These are phyloP conservation scores for Paecilomyces dactylethromorphus DNA, from an alignment of 2,329 filamentous ascomycete species.

Conservation along the genomic window DNA sequence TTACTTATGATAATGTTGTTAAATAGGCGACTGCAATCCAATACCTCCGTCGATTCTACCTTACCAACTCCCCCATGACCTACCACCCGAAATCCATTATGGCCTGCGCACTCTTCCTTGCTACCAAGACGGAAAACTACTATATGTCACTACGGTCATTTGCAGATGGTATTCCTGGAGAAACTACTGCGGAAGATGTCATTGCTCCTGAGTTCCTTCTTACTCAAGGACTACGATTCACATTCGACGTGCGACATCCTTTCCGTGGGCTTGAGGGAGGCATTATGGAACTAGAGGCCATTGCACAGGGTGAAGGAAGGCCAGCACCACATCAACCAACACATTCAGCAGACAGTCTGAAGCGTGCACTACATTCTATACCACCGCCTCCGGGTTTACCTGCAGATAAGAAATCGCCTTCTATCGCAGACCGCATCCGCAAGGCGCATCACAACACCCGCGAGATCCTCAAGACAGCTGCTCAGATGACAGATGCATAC, in stretches of 20 bases:
- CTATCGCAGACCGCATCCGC: constrained; percentile 42
- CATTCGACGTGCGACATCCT: constrained; percentile 87
- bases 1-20: constrained; percentile 6
- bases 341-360: constrained; percentile 25
- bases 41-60: constrained; percentile 90
- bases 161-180: constrained; percentile 61
- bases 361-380: constrained; percentile 23
- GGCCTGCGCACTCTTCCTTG: constrained; percentile 86
- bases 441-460: constrained; percentile 68
- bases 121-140: constrained; percentile 83
- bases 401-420: constrained; percentile 13
- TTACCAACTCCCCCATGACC: constrained; percentile 92
- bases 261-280: constrained; percentile 82
- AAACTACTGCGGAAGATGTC: constrained; percentile 71
- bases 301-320: constrained; percentile 54
- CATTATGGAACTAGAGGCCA: constrained; percentile 70
- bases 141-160: constrained; percentile 65
- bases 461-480: constrained; percentile 68
- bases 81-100: constrained; percentile 87
- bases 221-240: constrained; percentile 86
- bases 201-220: constrained; percentile 88
- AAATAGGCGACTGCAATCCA: constrained; percentile 70
- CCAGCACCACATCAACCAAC: constrained; percentile 21
- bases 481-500: constrained; percentile 88
- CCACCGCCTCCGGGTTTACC: constrained; percentile 14